Base-by-base conservation (phyloP, 768 basidiomycete species). In the Tubosaeta sp. region DNA sequence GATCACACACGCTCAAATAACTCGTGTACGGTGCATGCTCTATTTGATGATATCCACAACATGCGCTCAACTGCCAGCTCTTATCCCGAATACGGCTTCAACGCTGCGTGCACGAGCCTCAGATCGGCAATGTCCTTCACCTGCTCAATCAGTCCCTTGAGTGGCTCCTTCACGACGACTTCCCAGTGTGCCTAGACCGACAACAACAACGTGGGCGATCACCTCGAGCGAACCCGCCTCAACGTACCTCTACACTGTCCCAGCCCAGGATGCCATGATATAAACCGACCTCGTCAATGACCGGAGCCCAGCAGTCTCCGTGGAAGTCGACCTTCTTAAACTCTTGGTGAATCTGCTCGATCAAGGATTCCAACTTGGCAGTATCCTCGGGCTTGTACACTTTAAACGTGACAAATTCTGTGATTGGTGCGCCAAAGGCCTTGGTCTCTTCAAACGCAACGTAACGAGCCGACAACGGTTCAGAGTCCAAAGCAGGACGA, bases 211-310 rank as follows among this genome's bases (percentile, higher is more conserved):
- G 11, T 38, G 52, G 42, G 52, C 44, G 16, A 38, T 32, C 46
- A 43, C 2, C 17, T 10, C 46, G 14, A 31, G n/a, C 29, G 31
- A 27, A 26, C 44, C 34, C 46, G 5, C 25, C 5, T 6, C 16
- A 25, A 56, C 63, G 46, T 31, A 69, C 73, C 46, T 69, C 33
- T 6, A 71, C 67, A 16, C 53, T 72, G 45, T 70, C 64, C 73
- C 73, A 74, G 11, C 73, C 73, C 32, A 74, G 55, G 26, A 72
- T 59, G 16, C 69, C 69, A 39, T 68, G 33, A 42, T 63, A 64
- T 2, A 57, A 54, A 9, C 52, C 46, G 17, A 59, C n/a, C 41
- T 59, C 57, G 42, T 50, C 59, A 17, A 58, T 39, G 45, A 67
- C 26, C 19, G n/a, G 51, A 0, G 53, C 65, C 65, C 67, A 69